Conservation (phyloP, 208 protist species). For the Acanthamoeba quina region DNA sequence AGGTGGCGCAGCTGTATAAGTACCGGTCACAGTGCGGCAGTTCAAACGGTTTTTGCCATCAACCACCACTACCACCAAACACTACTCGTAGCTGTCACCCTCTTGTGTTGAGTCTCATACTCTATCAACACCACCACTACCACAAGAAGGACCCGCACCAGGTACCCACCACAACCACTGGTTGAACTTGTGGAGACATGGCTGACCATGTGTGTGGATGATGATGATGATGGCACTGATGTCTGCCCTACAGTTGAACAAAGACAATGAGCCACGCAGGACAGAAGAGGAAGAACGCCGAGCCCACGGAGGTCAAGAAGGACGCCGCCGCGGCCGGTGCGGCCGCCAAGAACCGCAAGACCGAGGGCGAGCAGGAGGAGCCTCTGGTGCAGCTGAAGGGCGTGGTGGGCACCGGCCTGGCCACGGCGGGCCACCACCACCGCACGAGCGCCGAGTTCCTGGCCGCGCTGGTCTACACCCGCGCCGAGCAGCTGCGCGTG, state of each 20-base stretch:
- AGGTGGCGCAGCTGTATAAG: neutral
- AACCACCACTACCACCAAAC: neutral
- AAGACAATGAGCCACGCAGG: neutral
- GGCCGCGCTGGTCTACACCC: slow-evolving; percentile 31
- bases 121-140: no score
- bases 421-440: neutral
- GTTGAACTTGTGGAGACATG: no score
- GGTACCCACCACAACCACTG: no score
- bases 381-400: neutral
- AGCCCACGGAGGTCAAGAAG: neutral
- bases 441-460: slow-evolving; percentile 48
- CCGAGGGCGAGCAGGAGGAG: neutral
- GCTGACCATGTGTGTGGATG: neutral
- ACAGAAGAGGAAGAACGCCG: slow-evolving; percentile 7
- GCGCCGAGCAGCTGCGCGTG: slow-evolving; percentile 52
- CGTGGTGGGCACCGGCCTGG: neutral
- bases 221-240: neutral
- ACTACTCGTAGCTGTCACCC: neutral
- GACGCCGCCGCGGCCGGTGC: neutral
- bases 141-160: no score
- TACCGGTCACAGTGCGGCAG: neutral
- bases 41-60: slow-evolving; percentile 11
- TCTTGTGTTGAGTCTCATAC: no score
- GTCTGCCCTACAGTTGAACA: neutral
- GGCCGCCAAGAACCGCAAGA: neutral